A percentile compares a stretch with the other conserved stretches of the same genome.
These are phyloP conservation scores for Lunasporangiospora selenospora DNA, from an alignment of 192 early-diverging fungal genomes.

Conservation along the genomic window DNA sequence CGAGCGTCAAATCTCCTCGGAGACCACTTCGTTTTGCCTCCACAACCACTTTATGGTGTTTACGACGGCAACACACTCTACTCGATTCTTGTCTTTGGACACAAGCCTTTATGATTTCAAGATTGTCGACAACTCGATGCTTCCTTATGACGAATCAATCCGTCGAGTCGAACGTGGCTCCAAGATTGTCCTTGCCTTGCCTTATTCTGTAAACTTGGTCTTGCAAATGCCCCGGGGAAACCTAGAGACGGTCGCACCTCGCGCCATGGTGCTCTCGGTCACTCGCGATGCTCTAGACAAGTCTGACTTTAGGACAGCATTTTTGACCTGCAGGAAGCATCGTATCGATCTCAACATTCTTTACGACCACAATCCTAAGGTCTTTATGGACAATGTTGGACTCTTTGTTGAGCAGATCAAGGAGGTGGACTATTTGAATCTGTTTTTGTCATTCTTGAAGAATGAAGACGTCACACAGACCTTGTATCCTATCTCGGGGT, in stretches of 20 bases:
- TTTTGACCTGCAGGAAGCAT: slow-evolving; percentile 84
- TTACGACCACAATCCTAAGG: slow-evolving; percentile 75
- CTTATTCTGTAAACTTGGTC: slow-evolving; percentile 69
- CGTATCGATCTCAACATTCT: slow-evolving; percentile 95
- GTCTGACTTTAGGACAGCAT: slow-evolving; percentile 79
- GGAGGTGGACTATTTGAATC: slow-evolving; percentile 87
- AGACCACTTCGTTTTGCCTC: slow-evolving; percentile 87
- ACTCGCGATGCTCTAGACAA: slow-evolving; percentile 69
- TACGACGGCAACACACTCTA: slow-evolving; percentile 83
- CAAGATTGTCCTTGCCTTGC: slow-evolving; percentile 80
- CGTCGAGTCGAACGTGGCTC: slow-evolving; percentile 94
- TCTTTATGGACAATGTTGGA: slow-evolving; percentile 70
- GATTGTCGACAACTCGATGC: slow-evolving; percentile 50
- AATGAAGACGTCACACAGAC: slow-evolving; percentile 86
- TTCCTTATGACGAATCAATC: slow-evolving; percentile 66
- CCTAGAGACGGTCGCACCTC: slow-evolving; percentile 90
- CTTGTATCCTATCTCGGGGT: slow-evolving; percentile 69
- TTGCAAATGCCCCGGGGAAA: slow-evolving; percentile 99
- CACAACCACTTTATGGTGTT: slow-evolving; percentile 84
- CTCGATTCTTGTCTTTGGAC: slow-evolving; percentile 70
- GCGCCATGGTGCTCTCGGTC: slow-evolving; percentile 83
- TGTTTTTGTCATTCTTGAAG: slow-evolving; percentile 84
- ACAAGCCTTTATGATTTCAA: slow-evolving; percentile 44
- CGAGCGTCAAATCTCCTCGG: slow-evolving; percentile 69
- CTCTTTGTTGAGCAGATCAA: slow-evolving; percentile 80